These are phyloP conservation scores for Termitomyces sp. DNA, from an alignment of 768 basidiomycete genomes.

Conservation along the genomic window DNA sequence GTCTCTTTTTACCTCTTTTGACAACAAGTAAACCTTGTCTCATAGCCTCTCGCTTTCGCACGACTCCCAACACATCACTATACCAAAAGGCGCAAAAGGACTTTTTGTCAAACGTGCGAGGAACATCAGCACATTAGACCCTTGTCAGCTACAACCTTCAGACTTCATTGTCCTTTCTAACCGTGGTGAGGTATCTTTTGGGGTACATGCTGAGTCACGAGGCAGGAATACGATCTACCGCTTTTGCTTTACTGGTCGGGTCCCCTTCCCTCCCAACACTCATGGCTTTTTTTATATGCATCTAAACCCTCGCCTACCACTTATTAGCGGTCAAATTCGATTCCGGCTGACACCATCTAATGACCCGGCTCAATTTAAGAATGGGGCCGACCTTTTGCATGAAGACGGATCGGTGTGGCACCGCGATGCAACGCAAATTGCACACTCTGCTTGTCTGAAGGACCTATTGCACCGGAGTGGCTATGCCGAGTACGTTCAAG, in stretches of 20 bases:
- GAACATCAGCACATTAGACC: neutral
- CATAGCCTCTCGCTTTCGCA: neutral
- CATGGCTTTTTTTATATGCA: too few relatives aligned
- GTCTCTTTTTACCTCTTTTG: too few relatives aligned
- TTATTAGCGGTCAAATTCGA: too few relatives aligned
- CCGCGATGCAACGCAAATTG: neutral
- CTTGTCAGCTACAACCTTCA: neutral
- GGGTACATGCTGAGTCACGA: too few relatives aligned
- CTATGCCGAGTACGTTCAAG: neutral
- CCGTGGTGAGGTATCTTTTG: neutral
- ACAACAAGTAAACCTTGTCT: neutral
- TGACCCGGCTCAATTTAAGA: too few relatives aligned
- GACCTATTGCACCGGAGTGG: neutral
- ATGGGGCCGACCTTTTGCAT: neutral
- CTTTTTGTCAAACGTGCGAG: too few relatives aligned
- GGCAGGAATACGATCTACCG: too few relatives aligned
- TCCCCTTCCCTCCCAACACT: neutral
- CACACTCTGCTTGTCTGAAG: neutral
- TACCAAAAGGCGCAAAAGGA: too few relatives aligned
- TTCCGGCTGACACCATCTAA: too few relatives aligned
- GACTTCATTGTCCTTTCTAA: neutral
- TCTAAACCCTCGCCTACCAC: too few relatives aligned
- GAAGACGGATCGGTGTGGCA: neutral
- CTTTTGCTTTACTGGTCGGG: too few relatives aligned
- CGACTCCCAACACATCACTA: neutral